Evolutionary conservation across 2,329 filamentous ascomycete genomes (phyloP).

Genomic region (Penicillium thymicola): DNA sequence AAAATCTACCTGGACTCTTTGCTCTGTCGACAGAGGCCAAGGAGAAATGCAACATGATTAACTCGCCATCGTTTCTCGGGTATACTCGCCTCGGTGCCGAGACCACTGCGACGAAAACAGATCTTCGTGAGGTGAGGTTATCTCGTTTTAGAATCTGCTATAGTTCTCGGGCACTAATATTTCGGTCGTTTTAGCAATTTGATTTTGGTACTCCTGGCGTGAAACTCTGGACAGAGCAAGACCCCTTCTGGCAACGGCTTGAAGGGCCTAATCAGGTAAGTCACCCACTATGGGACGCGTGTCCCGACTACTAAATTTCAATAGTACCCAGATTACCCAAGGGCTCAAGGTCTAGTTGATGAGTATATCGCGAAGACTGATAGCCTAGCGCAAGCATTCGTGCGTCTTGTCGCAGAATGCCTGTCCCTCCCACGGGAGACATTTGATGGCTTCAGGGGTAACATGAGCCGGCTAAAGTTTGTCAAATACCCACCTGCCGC

Average conservation of each 20-base stretch:
- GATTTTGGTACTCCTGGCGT: slow-evolving; percentile 35
- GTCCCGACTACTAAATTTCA: neutral
- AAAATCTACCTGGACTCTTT: slow-evolving; percentile 25
- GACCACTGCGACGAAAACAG: slow-evolving; percentile 31
- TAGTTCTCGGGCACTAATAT: neutral
- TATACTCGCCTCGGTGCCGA: slow-evolving; percentile 37
- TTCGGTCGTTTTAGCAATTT: slow-evolving; percentile 41
- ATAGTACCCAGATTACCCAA: slow-evolving; percentile 28
- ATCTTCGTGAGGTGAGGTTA: slow-evolving; percentile 31
- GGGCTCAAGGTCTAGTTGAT: slow-evolving; percentile 34
- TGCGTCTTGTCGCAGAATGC: slow-evolving; percentile 55
- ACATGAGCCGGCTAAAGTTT: slow-evolving; percentile 55
- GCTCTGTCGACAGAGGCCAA: slow-evolving; percentile 26
- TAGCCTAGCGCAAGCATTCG: slow-evolving; percentile 50
- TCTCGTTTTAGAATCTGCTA: neutral
- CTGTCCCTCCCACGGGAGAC: slow-evolving; percentile 49
- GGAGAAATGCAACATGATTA: slow-evolving; percentile 32
- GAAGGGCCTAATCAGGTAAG: slow-evolving; percentile 31
- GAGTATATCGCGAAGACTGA: slow-evolving; percentile 53
- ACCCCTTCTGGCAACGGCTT: slow-evolving; percentile 44
- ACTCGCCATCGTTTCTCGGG: slow-evolving; percentile 33
- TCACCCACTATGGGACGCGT: neutral
- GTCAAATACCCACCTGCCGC: slow-evolving; percentile 51
- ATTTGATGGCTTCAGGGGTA: slow-evolving; percentile 48
- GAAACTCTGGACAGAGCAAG: slow-evolving; percentile 35